These are phyloP conservation scores for Colletotrichum sp. DNA, from an alignment of 2,329 filamentous ascomycete genomes.

Conservation along the genomic window DNA sequence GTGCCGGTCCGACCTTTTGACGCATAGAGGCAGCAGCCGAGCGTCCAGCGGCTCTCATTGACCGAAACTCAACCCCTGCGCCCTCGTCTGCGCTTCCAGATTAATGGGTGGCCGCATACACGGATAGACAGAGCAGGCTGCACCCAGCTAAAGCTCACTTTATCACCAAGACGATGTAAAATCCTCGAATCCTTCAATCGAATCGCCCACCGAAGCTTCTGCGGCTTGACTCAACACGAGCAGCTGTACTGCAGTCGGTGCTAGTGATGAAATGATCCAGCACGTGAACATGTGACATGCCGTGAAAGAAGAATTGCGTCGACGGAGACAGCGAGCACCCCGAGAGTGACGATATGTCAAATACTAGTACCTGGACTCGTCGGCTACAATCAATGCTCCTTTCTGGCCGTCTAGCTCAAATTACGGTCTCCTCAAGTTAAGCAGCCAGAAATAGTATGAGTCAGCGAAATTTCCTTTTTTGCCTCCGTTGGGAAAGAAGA, in stretches of 20 bases:
- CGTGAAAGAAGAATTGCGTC: neutral
- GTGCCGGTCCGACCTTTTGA: neutral
- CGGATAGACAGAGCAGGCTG: neutral
- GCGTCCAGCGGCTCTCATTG: neutral
- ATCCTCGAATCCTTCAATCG: neutral
- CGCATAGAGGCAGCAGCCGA: neutral
- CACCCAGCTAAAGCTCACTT: neutral
- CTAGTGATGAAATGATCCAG: neutral
- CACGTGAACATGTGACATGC: neutral
- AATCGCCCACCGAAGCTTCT: neutral
- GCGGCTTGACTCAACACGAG: neutral
- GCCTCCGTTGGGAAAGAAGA: neutral
- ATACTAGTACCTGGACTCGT: neutral
- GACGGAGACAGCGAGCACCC: neutral
- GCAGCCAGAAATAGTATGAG: neutral
- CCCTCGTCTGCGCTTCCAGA: neutral
- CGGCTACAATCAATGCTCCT: neutral
- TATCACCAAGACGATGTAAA: rapidly evolving
- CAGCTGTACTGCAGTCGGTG: neutral
- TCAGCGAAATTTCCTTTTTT: neutral
- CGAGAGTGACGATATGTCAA: neutral
- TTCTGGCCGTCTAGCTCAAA: neutral
- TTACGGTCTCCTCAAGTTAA: neutral
- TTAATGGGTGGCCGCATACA: neutral
- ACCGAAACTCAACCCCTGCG: neutral